Evolutionary conservation across 1,284 basidiomycete species (phyloP).

Genomic region (Melanopsichium pennsylvanicum): DNA sequence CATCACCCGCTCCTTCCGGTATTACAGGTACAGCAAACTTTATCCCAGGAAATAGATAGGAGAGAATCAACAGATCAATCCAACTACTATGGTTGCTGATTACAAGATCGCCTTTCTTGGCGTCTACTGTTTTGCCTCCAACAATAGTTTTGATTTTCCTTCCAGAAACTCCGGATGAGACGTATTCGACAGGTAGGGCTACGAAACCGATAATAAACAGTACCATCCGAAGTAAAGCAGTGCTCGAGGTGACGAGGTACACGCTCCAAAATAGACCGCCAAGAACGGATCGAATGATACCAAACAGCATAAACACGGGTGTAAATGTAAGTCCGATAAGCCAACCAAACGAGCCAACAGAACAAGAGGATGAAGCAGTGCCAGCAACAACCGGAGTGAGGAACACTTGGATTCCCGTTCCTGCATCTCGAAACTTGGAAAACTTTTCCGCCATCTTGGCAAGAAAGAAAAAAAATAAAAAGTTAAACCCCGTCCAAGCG

Average conservation of each 20-base stretch:
- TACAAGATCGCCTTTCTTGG: slow-evolving; percentile 53
- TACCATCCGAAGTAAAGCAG: slow-evolving; percentile 1
- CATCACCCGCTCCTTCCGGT: neutral
- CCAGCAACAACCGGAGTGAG: slow-evolving; percentile 33
- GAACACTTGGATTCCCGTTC: slow-evolving; percentile 52
- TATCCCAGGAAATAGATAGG: slow-evolving; percentile 38
- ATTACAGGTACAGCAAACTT: slow-evolving; percentile 24
- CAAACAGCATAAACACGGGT: slow-evolving; percentile 23
- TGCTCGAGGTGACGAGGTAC: neutral
- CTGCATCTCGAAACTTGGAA: slow-evolving; percentile 42
- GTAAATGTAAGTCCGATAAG: neutral
- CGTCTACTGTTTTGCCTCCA: slow-evolving; percentile 7
- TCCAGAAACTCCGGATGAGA: neutral
- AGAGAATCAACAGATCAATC: slow-evolving; percentile 58
- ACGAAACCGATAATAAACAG: slow-evolving; percentile 15
- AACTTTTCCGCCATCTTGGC: slow-evolving; percentile 46
- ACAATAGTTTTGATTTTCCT: no score
- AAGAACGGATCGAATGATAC: slow-evolving; percentile 2
- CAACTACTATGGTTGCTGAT: slow-evolving; percentile 58
- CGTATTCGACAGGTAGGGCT: neutral
- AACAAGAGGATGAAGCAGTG: neutral
- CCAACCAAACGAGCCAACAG: neutral
- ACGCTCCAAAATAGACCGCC: slow-evolving; percentile 9
- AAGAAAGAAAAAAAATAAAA: no score
- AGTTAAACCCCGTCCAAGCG: no score